Evolutionary conservation across 495 filamentous ascomycete genomes (phyloP).

Genomic region (Penicillium crystallinum): DNA sequence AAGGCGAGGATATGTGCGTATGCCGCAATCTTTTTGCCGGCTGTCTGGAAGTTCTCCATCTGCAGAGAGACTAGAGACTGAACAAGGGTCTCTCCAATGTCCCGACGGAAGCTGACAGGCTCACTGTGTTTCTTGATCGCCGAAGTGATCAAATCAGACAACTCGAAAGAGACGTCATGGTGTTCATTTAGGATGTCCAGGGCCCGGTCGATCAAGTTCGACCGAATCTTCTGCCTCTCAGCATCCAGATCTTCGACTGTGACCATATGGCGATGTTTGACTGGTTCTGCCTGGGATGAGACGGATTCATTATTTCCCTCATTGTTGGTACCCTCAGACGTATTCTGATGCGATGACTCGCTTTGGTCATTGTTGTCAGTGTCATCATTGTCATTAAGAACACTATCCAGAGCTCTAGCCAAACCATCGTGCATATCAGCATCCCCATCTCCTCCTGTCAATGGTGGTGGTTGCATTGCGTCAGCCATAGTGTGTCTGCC

Average conservation of each 20-base stretch:
- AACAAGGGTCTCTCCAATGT: slow-evolving; percentile 77
- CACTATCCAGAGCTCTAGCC: slow-evolving; percentile 33
- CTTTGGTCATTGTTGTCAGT: slow-evolving; percentile 23
- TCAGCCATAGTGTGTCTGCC: slow-evolving; percentile 23
- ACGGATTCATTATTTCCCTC: slow-evolving; percentile 16
- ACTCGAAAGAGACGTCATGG: slow-evolving; percentile 82
- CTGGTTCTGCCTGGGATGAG: slow-evolving; percentile 16
- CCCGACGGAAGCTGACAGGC: slow-evolving; percentile 57
- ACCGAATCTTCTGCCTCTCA: slow-evolving; percentile 64
- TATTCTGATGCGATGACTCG: slow-evolving; percentile 16
- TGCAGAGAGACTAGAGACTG: slow-evolving; percentile 82
- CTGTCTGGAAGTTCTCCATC: slow-evolving; percentile 60
- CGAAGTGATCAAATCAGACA: slow-evolving; percentile 77
- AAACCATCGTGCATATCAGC: slow-evolving; percentile 29
- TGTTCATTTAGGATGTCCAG: slow-evolving; percentile 86
- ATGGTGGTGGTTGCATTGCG: slow-evolving; percentile 15
- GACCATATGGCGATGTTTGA: slow-evolving; percentile 34
- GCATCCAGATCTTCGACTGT: slow-evolving; percentile 82
- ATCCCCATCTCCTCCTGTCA: slow-evolving; percentile 19
- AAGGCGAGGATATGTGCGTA: slow-evolving; percentile 91
- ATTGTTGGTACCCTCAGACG: slow-evolving; percentile 10
- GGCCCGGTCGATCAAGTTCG: slow-evolving; percentile 79
- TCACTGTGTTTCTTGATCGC: slow-evolving; percentile 65
- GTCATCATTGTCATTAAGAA: slow-evolving; percentile 30
- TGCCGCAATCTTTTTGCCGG: slow-evolving; percentile 81